Conservation (phyloP, 2,329 filamentous ascomycete species). For the Scytalidium lignicola region DNA sequence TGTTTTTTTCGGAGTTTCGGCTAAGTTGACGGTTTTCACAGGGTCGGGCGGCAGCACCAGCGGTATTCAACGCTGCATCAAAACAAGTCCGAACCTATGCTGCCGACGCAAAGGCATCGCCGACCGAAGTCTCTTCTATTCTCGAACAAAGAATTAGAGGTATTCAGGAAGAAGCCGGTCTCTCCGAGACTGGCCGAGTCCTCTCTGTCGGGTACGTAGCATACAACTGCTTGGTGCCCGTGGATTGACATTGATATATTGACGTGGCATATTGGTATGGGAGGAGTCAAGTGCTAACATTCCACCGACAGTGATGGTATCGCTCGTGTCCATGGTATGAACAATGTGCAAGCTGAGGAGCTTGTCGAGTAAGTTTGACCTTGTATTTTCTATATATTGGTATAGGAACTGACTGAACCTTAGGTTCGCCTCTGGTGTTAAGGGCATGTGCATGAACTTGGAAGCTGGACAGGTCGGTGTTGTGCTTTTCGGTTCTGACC, state of each 20-base stretch:
- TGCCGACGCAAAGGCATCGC: slow-evolving; percentile 86
- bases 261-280: not conserved
- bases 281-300: slow-evolving; percentile 14
- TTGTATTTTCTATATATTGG: not conserved
- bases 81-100: slow-evolving; percentile 83
- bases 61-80: slow-evolving; percentile 64
- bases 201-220: slow-evolving; percentile 92
- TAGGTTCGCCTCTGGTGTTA: slow-evolving; percentile 98
- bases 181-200: slow-evolving; percentile 98
- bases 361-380: slow-evolving; percentile 84
- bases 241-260: slow-evolving; percentile 1
- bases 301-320: slow-evolving; percentile 85
- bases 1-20: slow-evolving; percentile 42
- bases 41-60: slow-evolving; percentile 83
- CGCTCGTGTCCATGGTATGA: slow-evolving; percentile 98
- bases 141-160: slow-evolving; percentile 98
- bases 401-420: slow-evolving; percentile 18
- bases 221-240: slow-evolving; percentile 8
- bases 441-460: slow-evolving; percentile 99
- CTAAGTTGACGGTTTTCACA: slow-evolving; percentile 54
- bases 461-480: slow-evolving; percentile 99
- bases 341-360: slow-evolving; percentile 99
- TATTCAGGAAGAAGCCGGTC: slow-evolving; percentile 92
- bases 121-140: slow-evolving; percentile 98
- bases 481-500: slow-evolving; percentile 99